Evolutionary conservation across 2,329 filamentous ascomycete genomes (phyloP).

Genomic region (Tolypocladium pustulatum): DNA sequence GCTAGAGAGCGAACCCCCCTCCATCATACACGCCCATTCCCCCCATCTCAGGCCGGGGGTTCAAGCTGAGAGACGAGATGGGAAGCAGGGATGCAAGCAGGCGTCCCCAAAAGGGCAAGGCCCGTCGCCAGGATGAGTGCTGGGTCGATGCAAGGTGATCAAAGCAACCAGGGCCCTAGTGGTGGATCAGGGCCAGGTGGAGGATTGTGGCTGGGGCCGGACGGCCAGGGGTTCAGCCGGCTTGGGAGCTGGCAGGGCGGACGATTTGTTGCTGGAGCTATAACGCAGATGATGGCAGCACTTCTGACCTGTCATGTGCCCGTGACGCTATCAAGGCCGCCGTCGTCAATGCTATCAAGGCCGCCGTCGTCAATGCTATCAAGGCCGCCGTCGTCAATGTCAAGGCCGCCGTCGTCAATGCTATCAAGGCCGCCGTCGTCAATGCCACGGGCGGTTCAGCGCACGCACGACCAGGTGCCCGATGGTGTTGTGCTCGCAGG

Average conservation of each 20-base stretch:
- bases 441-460: background rate
- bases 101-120: background rate
- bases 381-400: background rate
- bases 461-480: background rate
- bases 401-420: too few species aligned
- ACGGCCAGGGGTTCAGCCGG: constrained; percentile 4
- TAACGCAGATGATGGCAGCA: background rate
- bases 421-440: too few species aligned
- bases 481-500: background rate
- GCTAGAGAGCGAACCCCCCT: background rate
- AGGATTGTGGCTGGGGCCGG: constrained; percentile 3
- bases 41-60: background rate
- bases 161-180: background rate
- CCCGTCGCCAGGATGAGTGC: background rate
- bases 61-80: background rate
- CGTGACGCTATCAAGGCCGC: background rate
- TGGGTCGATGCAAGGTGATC: constrained; percentile 3
- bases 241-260: background rate
- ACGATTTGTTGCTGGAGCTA: background rate
- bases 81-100: background rate
- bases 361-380: background rate
- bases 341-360: background rate
- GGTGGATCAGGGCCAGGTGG: background rate
- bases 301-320: constrained; percentile 1
- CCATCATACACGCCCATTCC: background rate